A percentile compares a stretch with the other conserved stretches of the same genome.
These are phyloP conservation scores for Boletus reticuloceps DNA, from an alignment of 768 basidiomycete species.

Conservation along the genomic window DNA sequence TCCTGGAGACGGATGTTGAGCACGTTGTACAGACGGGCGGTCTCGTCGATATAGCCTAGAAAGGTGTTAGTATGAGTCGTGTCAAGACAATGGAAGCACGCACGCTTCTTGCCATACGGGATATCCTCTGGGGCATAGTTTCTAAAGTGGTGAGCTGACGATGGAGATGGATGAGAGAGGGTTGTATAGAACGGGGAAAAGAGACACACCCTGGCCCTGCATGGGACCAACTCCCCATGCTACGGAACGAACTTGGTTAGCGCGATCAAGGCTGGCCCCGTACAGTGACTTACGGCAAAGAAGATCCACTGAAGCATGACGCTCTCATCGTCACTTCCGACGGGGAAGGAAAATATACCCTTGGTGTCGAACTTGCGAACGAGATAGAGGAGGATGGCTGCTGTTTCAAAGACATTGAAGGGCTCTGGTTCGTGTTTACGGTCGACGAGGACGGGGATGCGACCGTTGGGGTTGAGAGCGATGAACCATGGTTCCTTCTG, in stretches of 20 bases:
- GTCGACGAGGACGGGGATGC: slow-evolving; percentile 70
- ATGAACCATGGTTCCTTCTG: slow-evolving; percentile 86
- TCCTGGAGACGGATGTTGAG: slow-evolving; percentile 72
- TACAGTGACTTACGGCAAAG: slow-evolving; percentile 53
- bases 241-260: slow-evolving; percentile 24
- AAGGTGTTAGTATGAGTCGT: slow-evolving; percentile 8
- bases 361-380: slow-evolving; percentile 78
- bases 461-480: slow-evolving; percentile 67
- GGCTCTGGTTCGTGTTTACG: slow-evolving; percentile 47
- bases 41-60: slow-evolving; percentile 75
- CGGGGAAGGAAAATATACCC: slow-evolving; percentile 65
- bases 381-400: slow-evolving; percentile 83
- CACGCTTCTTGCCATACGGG: slow-evolving; percentile 66
- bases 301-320: slow-evolving; percentile 86
- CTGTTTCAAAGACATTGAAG: slow-evolving; percentile 72
- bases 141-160: slow-evolving; percentile 66
- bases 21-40: slow-evolving; percentile 79
- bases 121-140: slow-evolving; percentile 63
- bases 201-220: slow-evolving; percentile 61
- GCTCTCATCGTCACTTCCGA: slow-evolving; percentile 58
- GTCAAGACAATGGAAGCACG: slow-evolving; percentile 8
- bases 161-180: background rate
- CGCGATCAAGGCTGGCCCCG: background rate
- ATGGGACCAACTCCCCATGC: slow-evolving; percentile 88
- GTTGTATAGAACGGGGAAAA: slow-evolving; percentile 2